phyloP scores from a whole-genome alignment of 805 yeast genomes.

The Hanseniaspora mollemarum region DNA sequence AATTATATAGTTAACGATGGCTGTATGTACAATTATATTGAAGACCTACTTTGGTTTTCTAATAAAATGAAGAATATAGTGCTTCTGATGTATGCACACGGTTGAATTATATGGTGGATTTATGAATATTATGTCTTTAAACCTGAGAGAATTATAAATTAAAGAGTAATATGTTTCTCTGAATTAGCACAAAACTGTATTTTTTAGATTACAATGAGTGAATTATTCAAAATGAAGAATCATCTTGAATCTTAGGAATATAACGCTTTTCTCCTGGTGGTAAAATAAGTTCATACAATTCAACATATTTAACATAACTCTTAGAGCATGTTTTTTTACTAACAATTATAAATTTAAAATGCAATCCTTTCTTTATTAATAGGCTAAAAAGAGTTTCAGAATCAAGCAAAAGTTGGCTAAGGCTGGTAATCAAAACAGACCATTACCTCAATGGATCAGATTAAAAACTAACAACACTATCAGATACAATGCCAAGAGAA shows the following conservation, averaged over 20 bases:
- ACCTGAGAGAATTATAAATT: no score
- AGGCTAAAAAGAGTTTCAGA: conserved; percentile 92
- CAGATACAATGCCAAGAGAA: conserved; percentile 99
- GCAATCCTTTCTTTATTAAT: conserved; percentile 16
- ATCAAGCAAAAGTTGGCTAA: conserved; percentile 98
- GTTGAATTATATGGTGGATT: background rate
- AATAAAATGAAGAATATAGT: background rate
- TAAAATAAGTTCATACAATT: no score
- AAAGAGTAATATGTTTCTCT: no score
- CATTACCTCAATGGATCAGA: conserved; percentile 99
- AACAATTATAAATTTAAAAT: conserved; percentile 1
- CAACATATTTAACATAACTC: no score
- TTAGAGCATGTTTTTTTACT: conserved; percentile 6
- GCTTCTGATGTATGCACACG: background rate
- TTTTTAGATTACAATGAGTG: no score
- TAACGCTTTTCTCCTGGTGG: no score
- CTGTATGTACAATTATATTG: conserved; percentile 30
- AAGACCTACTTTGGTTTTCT: background rate
- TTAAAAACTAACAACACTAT: conserved; percentile 94
- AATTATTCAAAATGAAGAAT: no score
- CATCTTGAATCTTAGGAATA: no score
- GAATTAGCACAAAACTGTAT: no score
- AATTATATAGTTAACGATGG: conserved; percentile 31
- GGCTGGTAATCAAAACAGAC: conserved; percentile 98
- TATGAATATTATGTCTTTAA: no score